Conservation (phyloP, 352 stramenopile genomes). For the Peronosclerospora sorghi region DNA sequence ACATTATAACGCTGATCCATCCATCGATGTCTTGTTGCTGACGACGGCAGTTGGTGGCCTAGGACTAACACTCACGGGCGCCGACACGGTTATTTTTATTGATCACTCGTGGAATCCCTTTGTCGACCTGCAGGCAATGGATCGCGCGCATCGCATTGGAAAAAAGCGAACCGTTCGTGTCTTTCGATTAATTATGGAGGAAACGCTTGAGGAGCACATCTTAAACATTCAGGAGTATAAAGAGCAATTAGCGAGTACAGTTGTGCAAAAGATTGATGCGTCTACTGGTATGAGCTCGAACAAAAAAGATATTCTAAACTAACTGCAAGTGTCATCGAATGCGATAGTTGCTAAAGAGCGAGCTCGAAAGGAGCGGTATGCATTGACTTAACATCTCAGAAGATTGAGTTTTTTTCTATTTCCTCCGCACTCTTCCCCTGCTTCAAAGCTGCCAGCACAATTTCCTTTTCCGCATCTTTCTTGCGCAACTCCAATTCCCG, state of each 20-base stretch:
- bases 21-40: conserved; percentile 90
- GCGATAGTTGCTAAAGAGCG: conserved; percentile 26
- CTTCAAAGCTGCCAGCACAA: no score
- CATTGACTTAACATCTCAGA: no score
- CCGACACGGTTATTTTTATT: conserved; percentile 96
- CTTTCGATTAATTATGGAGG: conserved; percentile 67
- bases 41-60: conserved; percentile 93
- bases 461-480: no score
- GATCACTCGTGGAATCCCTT: conserved; percentile 98
- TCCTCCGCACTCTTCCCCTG: no score
- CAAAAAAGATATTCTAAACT: conserved; percentile 48
- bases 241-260: conserved; percentile 47
- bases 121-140: conserved; percentile 90
- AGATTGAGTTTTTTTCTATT: no score
- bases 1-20: conserved; percentile 87
- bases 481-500: no score
- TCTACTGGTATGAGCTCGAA: conserved; percentile 49
- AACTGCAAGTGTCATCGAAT: conserved; percentile 45
- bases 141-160: conserved; percentile 70
- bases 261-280: conserved; percentile 43
- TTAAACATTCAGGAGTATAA: conserved; percentile 76
- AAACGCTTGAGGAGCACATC: conserved; percentile 70
- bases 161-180: conserved; percentile 62
- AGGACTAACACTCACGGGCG: conserved; percentile 93
- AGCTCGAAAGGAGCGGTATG: no score